Base-by-base conservation (phyloP, 768 basidiomycete genomes). In the Mrakia blollopis region DNA sequence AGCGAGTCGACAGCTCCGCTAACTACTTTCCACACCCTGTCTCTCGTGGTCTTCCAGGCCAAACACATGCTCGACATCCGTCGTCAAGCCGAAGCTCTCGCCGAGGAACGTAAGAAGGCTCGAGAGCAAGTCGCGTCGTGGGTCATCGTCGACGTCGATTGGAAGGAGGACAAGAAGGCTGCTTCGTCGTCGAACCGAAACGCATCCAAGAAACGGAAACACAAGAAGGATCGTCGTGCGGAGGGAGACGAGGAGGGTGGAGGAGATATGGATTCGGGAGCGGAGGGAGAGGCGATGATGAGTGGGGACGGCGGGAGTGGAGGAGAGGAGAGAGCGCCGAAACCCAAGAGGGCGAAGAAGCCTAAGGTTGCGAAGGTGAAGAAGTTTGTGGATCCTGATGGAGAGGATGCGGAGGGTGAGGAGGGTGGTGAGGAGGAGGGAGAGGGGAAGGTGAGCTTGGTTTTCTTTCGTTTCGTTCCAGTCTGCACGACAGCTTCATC, bases 41-140 rank as follows among this genome's bases (percentile, higher is more conserved):
- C 74, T 25, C 39, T 30, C 54, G n/a, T n/a, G n/a, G n/a, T 39
- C 25, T 72, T 47, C 30, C 14, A 83, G 82, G 80, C 77, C 50
- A 79, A 79, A 30, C 80, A 81, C 47, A 79, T 78, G 54, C 80
- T 75, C 7, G 81, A 89, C 80, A 85, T 90, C 44, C 88, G 88
- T n/a, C 80, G 85, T 61, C 88, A 92, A 81, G 91, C 90, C 0
- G 92, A 91, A 81, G 89, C 88, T 80, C 84, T 97, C n/a, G 91
- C 91, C 0, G 92, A 91, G 81, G 88, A 91, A 80, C 89, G 94
- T 9, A 87, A 89, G 41, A 81, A 87, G 68, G 91, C 79, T 39
- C 79, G 78, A 16, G 81, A 83, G 79, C 79, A 82, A 69, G 82
- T 83, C 30, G 62, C 57, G 14, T 73, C 73, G 50, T 82, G 81